These are phyloP conservation scores for Coemansia aciculifera DNA, from an alignment of 192 early-diverging fungal genomes.

Conservation along the genomic window DNA sequence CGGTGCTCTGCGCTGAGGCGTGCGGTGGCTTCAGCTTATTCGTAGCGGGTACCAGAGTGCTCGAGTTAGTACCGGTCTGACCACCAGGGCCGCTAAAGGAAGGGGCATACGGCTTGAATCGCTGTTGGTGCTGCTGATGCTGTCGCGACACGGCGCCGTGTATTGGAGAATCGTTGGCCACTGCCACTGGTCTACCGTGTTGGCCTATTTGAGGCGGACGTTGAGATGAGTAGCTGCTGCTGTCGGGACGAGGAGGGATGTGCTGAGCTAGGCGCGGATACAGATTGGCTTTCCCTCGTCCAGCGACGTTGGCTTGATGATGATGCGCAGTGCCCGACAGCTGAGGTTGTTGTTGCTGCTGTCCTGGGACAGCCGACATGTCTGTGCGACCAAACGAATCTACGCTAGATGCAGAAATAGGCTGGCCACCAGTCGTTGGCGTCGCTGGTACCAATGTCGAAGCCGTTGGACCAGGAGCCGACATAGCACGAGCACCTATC, in stretches of 20 bases:
- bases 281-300: constrained; percentile 31
- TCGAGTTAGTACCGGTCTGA: neutral
- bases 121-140: constrained; percentile 12
- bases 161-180: neutral
- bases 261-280: constrained; percentile 40
- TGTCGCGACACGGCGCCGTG: neutral
- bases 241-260: constrained; percentile 23
- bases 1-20: neutral
- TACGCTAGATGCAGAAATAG: constrained; percentile 24
- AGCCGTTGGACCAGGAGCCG: constrained; percentile 7
- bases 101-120: constrained; percentile 16
- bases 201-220: neutral
- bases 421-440: constrained; percentile 11
- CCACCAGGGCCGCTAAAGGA: neutral
- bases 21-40: neutral
- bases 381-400: constrained; percentile 17
- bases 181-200: neutral
- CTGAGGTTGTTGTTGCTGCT: constrained; percentile 12
- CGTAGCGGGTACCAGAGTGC: constrained; percentile 3
- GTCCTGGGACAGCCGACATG: neutral
- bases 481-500: constrained; percentile 20
- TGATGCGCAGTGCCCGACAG: neutral
- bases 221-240: neutral
- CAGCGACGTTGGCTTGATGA: constrained; percentile 6
- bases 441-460: constrained; percentile 41